Conservation (phyloP, 768 basidiomycete genomes). For the Arthromyces matolae region DNA sequence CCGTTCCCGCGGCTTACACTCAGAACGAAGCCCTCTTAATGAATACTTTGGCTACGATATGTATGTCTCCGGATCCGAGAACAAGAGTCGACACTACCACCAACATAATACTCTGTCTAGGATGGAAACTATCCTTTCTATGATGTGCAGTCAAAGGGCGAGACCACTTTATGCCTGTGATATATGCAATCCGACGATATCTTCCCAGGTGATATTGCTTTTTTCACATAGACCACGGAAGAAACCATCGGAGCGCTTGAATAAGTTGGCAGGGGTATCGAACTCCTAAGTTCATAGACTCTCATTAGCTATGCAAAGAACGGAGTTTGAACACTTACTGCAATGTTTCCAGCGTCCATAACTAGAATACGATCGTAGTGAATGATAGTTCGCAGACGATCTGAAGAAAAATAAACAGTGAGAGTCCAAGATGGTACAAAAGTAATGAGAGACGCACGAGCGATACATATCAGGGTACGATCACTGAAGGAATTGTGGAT, state of each 20-base stretch:
- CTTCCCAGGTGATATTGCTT: conserved; percentile 44
- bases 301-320: neutral
- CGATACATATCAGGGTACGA: conserved; percentile 74
- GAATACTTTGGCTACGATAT: too few relatives aligned
- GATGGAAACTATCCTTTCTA: too few relatives aligned
- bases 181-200: too few relatives aligned
- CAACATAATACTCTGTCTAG: too few relatives aligned
- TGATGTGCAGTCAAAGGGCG: too few relatives aligned
- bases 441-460: conserved; percentile 46
- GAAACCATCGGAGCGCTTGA: conserved; percentile 41
- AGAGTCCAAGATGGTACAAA: conserved; percentile 13
- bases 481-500: conserved; percentile 71
- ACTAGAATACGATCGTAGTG: conserved; percentile 72
- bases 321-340: conserved; percentile 27
- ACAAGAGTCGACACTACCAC: too few relatives aligned
- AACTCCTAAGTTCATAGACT: conserved; percentile 39
- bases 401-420: conserved; percentile 24
- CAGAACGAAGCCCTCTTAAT: too few relatives aligned
- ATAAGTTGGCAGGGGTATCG: conserved; percentile 53
- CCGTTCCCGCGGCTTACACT: too few relatives aligned
- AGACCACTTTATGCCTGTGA: too few relatives aligned
- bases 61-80: too few relatives aligned
- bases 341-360: conserved; percentile 58
- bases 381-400: conserved; percentile 76
- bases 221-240: conserved; percentile 64